Percentiles rank a stretch among this genome's conserved stretches.
Conservation (phyloP, 352 stramenopile species). For the Globisporangium canariense region DNA sequence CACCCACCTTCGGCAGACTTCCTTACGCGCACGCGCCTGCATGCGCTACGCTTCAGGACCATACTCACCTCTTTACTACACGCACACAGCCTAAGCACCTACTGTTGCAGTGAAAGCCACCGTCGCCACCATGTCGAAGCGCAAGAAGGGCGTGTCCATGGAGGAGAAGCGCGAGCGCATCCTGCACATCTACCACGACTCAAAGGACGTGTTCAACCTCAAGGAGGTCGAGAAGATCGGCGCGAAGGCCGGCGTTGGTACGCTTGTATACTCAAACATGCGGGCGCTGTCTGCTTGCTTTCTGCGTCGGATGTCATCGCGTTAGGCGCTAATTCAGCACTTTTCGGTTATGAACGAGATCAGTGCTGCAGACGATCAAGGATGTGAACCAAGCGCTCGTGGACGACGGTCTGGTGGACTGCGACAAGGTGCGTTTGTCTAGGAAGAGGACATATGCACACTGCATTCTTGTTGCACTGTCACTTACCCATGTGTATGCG, state of each 20-base stretch:
- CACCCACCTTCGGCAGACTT: background rate
- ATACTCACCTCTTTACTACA: too few relatives aligned
- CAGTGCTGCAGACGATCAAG: conserved; percentile 87
- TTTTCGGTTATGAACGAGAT: background rate
- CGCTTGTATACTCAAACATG: conserved; percentile 4
- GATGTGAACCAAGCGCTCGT: conserved; percentile 87
- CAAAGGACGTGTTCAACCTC: conserved; percentile 82
- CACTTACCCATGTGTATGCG: background rate
- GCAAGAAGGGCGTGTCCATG: conserved; percentile 77
- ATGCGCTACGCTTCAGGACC: background rate
- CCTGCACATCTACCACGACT: conserved; percentile 84
- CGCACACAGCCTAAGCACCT: background rate
- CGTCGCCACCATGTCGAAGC: conserved; percentile 43
- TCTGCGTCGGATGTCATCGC: too few relatives aligned
- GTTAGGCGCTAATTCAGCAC: too few relatives aligned
- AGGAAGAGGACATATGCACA: background rate
- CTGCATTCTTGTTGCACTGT: background rate
- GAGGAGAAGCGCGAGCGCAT: conserved; percentile 86
- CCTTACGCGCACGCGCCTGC: background rate
- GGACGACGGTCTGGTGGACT: conserved; percentile 79
- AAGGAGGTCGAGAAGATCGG: conserved; percentile 88
- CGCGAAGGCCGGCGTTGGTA: conserved; percentile 79
- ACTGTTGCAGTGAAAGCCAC: background rate
- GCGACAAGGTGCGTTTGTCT: conserved; percentile 50
- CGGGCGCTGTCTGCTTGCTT: background rate